Percentiles rank a stretch among this genome's conserved stretches.
Evolutionary conservation across 2,329 filamentous ascomycete species (phyloP).

Genomic region (Colletotrichum tofieldiae): DNA sequence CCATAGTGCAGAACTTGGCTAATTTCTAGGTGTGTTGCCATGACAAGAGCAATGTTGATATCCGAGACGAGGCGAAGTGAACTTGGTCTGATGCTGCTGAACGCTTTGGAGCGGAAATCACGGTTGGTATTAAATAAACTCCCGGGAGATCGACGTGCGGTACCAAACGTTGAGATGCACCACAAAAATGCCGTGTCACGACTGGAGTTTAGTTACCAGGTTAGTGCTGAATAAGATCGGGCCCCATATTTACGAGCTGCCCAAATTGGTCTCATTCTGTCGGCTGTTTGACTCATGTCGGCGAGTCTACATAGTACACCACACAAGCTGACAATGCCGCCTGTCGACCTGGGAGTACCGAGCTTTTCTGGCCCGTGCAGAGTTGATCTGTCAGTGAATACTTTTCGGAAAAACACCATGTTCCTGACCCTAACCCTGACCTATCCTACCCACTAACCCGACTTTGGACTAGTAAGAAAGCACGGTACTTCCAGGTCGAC

Average conservation of each 20-base stretch:
- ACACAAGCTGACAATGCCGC: too few species aligned
- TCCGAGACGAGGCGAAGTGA: too few species aligned
- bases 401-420: too few species aligned
- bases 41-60: background rate
- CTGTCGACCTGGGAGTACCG: too few species aligned
- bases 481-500: too few species aligned
- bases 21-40: background rate
- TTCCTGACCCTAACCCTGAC: too few species aligned
- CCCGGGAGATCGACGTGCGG: background rate
- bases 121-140: background rate
- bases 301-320: too few species aligned
- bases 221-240: conserved; percentile 17
- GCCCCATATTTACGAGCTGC: conserved; percentile 16
- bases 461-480: too few species aligned
- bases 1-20: conserved; percentile 22
- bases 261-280: background rate
- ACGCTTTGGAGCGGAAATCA: fast-evolving
- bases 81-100: background rate
- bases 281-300: background rate
- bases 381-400: too few species aligned
- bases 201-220: background rate
- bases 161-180: background rate
- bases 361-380: too few species aligned
- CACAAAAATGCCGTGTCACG: background rate
- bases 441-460: too few species aligned